These are phyloP conservation scores for Conidiobolus incongruus DNA, from an alignment of 371 early-diverging fungal genomes.

Conservation along the genomic window DNA sequence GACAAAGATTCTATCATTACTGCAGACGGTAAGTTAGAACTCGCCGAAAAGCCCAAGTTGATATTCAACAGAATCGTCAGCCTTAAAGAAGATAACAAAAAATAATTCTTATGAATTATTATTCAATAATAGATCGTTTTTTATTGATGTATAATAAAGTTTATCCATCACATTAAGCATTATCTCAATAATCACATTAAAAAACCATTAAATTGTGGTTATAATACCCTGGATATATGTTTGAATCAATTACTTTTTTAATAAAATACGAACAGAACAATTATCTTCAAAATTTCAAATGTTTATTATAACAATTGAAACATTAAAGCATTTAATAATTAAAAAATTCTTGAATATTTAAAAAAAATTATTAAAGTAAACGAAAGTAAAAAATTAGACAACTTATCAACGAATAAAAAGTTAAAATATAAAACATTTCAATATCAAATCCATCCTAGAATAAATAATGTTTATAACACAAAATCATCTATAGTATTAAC, in stretches of 20 bases:
- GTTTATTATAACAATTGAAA: too few species aligned
- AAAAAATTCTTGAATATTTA: not conserved
- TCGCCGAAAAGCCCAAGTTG: slow-evolving; percentile 16
- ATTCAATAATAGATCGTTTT: not conserved
- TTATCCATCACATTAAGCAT: too few species aligned
- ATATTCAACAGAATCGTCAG: slow-evolving; percentile 84
- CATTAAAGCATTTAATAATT: not conserved
- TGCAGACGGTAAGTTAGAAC: slow-evolving; percentile 10
- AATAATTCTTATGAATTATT: slow-evolving; percentile 11
- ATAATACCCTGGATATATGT: not conserved
- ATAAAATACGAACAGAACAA: not conserved
- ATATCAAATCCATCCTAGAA: too few species aligned
- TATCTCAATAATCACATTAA: not conserved
- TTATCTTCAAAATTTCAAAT: too few species aligned
- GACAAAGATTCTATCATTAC: slow-evolving; percentile 67
- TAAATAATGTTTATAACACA: too few species aligned
- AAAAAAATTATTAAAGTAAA: not conserved
- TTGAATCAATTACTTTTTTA: not conserved
- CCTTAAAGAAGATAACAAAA: slow-evolving; percentile 75
- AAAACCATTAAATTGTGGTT: not conserved
- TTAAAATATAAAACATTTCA: too few species aligned
- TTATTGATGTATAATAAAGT: not conserved
- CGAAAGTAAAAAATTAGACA: not conserved
- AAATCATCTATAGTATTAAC: too few species aligned
- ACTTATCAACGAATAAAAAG: not conserved